Base-by-base conservation (phyloP, 163 green algal genomes). In the Scenedesmus sp. region DNA sequence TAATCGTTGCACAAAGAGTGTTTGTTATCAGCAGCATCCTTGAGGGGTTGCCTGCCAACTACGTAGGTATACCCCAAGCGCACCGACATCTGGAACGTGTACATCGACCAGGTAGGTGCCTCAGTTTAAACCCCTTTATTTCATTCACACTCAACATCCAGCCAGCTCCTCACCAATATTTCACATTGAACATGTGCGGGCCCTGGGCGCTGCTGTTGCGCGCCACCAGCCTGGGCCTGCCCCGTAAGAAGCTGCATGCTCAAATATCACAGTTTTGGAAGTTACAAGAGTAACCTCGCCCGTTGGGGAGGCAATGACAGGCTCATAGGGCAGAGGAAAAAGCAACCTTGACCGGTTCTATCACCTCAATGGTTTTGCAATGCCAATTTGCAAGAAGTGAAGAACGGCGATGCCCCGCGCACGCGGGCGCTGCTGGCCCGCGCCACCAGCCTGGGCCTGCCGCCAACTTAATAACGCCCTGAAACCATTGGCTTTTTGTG, bases 401-500 rank as follows among this genome's bases (percentile, higher is more conserved):
- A 96, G 93, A 86, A 93, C 73, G 96, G 90, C 23, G 90, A 93
- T 18, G 76, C 46, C 18, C 73, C 91, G 56, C 95, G 97, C 60
- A 96, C 97, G 10, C 94, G 98, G n/a, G 91, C 94, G 4, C 94
- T 99, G 85, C 98, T 99, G 92, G 97, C 99, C 90, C 96, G 98
- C 16, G 97, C 95, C 70, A 99, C 96, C 0, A 96, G 97, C 92
- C 84, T 99, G 88, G 73, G 95, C 10, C 95, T 99, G 91, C 95
- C 97, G 1, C 93, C 98, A 64, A 99, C 34, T 46, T 46, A 46
- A 46, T 46, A 46, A 46, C 34, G 34, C 34, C 34, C 34, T 46
- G 34, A 1, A 46, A 46, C 34, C 34, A 46, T 46, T 46, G 34
- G 34, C 34, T 46, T 46, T 46, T 46, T 46, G 34, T 46, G 34